These are phyloP conservation scores for Paracoccidioides brasiliensis DNA, from an alignment of 2,329 filamentous ascomycete genomes.

Conservation along the genomic window DNA sequence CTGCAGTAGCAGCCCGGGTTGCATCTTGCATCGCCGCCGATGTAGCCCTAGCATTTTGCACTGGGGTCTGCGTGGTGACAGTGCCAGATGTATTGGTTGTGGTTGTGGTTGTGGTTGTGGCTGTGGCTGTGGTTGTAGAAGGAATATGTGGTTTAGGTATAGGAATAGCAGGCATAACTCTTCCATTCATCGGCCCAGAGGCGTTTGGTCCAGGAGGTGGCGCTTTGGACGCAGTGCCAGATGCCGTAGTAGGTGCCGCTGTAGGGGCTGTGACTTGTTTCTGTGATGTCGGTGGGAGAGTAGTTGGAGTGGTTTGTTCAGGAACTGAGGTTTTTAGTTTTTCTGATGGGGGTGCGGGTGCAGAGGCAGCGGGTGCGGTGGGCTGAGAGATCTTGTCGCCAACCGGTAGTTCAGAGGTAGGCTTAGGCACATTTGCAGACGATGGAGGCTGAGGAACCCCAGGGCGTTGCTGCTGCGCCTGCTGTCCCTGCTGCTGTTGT, in stretches of 20 bases:
- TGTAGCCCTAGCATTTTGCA: slow-evolving; percentile 12
- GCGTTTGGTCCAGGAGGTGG: slow-evolving; percentile 21
- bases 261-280: slow-evolving; percentile 15
- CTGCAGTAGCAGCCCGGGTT: slow-evolving; percentile 36
- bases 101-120: slow-evolving; percentile 20
- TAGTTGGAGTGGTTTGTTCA: slow-evolving; percentile 14
- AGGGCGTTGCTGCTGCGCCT: slow-evolving; percentile 15
- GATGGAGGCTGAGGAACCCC: slow-evolving; percentile 20
- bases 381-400: slow-evolving; percentile 25
- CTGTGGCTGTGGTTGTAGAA: slow-evolving; percentile 10
- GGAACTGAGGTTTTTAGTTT: slow-evolving; percentile 14
- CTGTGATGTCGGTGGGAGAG: slow-evolving; percentile 8
- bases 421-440: slow-evolving; percentile 19
- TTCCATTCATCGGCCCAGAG: slow-evolving; percentile 13
- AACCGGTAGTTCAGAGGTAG: slow-evolving; percentile 33
- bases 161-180: slow-evolving; percentile 35
- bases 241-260: slow-evolving; percentile 13
- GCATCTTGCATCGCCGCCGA: slow-evolving; percentile 33
- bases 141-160: slow-evolving; percentile 26
- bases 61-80: slow-evolving; percentile 18
- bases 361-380: slow-evolving; percentile 20
- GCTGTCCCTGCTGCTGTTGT: slow-evolving; percentile 24
- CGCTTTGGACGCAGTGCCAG: slow-evolving; percentile 7
- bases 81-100: slow-evolving; percentile 15
- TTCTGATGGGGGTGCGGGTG: slow-evolving; percentile 14